These are phyloP conservation scores for Blumeria graminis DNA, from an alignment of 2,329 filamentous ascomycete genomes.

Conservation along the genomic window DNA sequence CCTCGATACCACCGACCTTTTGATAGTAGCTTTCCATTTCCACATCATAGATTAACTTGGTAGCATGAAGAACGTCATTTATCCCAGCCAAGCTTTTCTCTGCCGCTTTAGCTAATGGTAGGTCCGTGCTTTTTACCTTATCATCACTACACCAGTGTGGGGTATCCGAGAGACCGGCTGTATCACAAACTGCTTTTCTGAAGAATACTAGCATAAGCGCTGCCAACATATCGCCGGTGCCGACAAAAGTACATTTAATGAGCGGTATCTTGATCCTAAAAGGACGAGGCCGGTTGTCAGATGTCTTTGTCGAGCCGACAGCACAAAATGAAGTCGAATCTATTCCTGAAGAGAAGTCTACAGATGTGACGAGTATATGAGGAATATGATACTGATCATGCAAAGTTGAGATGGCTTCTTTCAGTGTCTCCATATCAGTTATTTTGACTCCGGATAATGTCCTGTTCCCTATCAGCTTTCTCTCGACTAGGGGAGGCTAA, in stretches of 20 bases:
- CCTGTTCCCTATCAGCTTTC: conserved; percentile 21
- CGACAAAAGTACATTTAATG: conserved; percentile 83
- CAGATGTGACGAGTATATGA: conserved; percentile 81
- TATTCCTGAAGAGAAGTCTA: conserved; percentile 34
- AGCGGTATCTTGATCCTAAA: conserved; percentile 74
- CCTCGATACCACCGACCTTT: conserved; percentile 18
- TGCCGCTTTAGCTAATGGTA: conserved; percentile 63
- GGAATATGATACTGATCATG: conserved; percentile 57
- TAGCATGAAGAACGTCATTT: conserved; percentile 57
- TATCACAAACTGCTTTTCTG: conserved; percentile 47
- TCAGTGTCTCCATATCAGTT: conserved; percentile 45
- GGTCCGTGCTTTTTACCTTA: conserved; percentile 36
- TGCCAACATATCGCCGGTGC: conserved; percentile 96
- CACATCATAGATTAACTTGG: conserved; percentile 38
- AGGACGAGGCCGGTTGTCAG: conserved; percentile 42
- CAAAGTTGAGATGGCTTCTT: conserved; percentile 48
- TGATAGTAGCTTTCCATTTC: conserved; percentile 31
- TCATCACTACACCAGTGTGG: conserved; percentile 59
- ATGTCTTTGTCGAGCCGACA: conserved; percentile 51
- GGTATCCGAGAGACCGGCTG: conserved; percentile 23
- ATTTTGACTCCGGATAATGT: conserved; percentile 71
- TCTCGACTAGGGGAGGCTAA: neutral
- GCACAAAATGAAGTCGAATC: conserved; percentile 34
- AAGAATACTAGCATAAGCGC: conserved; percentile 72
- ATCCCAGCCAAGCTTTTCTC: conserved; percentile 82